These are phyloP conservation scores for Stellera chamaejasme DNA, from an alignment of 345 rosid species.

Conservation along the genomic window DNA sequence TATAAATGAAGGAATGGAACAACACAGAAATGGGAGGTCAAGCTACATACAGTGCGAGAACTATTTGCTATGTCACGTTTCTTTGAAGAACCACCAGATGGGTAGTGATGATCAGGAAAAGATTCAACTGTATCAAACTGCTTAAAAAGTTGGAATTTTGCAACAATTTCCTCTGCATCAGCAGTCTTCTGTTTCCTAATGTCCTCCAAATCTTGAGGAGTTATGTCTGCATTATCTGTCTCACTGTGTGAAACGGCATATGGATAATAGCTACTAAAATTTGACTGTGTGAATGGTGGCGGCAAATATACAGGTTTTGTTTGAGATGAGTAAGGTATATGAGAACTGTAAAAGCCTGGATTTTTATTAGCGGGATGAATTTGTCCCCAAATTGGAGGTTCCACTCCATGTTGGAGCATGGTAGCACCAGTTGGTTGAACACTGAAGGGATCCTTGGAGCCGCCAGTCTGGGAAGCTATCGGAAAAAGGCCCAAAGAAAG, in stretches of 20 bases:
- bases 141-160: constrained; percentile 49
- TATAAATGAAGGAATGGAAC: constrained; percentile 1
- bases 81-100: constrained; percentile 22
- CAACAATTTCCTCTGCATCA: constrained; percentile 41
- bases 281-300: constrained; percentile 13
- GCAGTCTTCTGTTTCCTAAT: constrained; percentile 21
- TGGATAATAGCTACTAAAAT: background rate
- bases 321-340: background rate
- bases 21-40: too few species aligned
- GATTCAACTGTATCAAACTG: constrained; percentile 73
- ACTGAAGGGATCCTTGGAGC: constrained; percentile 13
- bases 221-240: constrained; percentile 12
- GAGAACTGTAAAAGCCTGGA: constrained; percentile 5
- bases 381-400: constrained; percentile 9
- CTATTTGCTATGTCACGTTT: constrained; percentile 38
- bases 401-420: constrained; percentile 13
- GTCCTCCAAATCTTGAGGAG: constrained; percentile 25
- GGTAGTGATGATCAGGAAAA: constrained; percentile 56
- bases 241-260: constrained; percentile 7
- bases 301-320: constrained; percentile 5
- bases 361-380: constrained; percentile 1
- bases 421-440: constrained; percentile 9
- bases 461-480: constrained; percentile 13
- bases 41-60: background rate
- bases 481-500: constrained; percentile 9